Percentiles rank a stretch among this genome's conserved stretches.
Evolutionary conservation across 73 alveolate species (phyloP).

Genomic region (Effrenium voratum): DNA sequence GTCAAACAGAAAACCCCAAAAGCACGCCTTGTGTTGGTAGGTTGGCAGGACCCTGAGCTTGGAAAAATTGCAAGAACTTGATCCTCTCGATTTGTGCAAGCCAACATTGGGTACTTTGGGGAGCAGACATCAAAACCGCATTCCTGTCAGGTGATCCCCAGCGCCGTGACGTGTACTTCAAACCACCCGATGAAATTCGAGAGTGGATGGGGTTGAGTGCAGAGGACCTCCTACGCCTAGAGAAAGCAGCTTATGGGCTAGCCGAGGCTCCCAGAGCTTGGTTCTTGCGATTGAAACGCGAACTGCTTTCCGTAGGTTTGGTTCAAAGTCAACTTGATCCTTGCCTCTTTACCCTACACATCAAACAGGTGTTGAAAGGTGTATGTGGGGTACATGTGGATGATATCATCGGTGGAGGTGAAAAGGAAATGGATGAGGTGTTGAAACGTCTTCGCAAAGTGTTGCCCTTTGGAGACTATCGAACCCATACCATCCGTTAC

Average conservation of each 20-base stretch:
- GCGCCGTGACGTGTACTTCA: background rate
- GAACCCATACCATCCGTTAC: slow-evolving; percentile 28
- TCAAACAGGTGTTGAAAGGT: background rate
- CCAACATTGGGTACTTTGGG: background rate
- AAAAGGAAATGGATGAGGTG: background rate
- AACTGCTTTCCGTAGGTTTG: background rate
- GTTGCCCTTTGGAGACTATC: slow-evolving; percentile 32
- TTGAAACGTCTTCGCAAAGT: background rate
- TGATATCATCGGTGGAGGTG: slow-evolving; percentile 22
- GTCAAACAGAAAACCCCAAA: background rate
- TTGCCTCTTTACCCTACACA: background rate
- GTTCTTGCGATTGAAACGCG: background rate
- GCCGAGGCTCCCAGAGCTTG: slow-evolving; percentile 44
- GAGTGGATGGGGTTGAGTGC: background rate
- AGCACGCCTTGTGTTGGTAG: background rate
- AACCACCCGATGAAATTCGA: background rate
- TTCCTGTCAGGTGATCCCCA: background rate
- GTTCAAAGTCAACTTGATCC: background rate
- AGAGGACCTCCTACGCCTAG: background rate
- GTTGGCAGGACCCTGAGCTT: slow-evolving; percentile 35
- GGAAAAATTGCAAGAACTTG: slow-evolving; percentile 16
- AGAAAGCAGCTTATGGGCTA: slow-evolving; percentile 22
- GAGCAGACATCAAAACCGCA: slow-evolving; percentile 35
- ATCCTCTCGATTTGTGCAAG: background rate
- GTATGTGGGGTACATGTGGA: slow-evolving; percentile 28